Evolutionary conservation across 73 alveolate genomes (phyloP).

Genomic region (Uronychia binucleata): DNA sequence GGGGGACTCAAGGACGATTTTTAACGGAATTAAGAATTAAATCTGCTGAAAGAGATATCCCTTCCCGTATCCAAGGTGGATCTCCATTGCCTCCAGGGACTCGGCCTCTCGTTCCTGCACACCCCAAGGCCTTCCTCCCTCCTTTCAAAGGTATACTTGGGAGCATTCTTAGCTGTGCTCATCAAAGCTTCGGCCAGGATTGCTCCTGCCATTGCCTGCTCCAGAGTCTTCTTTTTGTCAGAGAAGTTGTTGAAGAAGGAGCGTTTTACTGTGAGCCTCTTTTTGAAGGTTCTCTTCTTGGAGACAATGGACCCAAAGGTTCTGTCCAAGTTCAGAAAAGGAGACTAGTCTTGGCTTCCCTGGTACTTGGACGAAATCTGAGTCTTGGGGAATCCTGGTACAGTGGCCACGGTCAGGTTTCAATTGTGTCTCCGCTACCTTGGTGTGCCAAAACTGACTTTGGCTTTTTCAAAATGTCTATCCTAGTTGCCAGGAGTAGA

Average conservation of each 20-base stretch:
- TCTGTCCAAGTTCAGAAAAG: background rate
- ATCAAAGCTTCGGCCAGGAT: background rate
- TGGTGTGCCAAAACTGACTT: background rate
- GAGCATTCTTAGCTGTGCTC: background rate
- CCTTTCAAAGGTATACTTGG: background rate
- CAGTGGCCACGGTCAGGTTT: too few species aligned
- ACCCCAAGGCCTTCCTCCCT: background rate
- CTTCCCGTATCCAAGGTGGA: too few species aligned
- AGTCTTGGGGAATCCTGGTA: background rate
- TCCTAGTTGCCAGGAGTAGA: background rate
- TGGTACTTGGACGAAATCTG: background rate
- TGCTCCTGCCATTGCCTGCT: background rate
- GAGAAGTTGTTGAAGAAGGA: background rate
- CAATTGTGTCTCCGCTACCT: background rate
- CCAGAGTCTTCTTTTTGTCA: background rate
- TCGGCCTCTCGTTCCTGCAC: too few species aligned
- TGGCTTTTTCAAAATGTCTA: background rate
- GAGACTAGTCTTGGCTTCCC: too few species aligned
- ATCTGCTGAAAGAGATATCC: too few species aligned
- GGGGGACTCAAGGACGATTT: too few species aligned
- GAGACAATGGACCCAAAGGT: background rate
- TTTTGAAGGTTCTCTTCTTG: background rate
- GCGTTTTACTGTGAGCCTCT: background rate
- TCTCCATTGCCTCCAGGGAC: too few species aligned
- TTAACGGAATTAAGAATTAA: too few species aligned